phyloP scores from a whole-genome alignment of 495 filamentous ascomycete genomes.

The Xylaria longipes region DNA sequence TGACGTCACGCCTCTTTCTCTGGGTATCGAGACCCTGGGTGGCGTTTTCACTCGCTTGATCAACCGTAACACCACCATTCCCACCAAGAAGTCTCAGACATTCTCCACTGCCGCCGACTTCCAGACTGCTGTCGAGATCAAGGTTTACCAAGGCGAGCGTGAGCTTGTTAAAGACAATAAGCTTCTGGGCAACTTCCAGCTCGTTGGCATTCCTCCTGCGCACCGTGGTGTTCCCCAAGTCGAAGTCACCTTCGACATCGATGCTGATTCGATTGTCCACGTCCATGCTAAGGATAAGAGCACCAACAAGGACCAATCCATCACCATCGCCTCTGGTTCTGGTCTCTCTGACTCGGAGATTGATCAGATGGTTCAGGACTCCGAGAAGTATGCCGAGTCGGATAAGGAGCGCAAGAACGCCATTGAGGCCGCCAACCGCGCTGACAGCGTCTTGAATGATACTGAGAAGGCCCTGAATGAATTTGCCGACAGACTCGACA shows the following conservation, averaged over 20 bases:
- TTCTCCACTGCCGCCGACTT: slow-evolving; percentile 99
- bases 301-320: slow-evolving; percentile 99
- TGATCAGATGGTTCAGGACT: slow-evolving; percentile 94
- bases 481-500: slow-evolving; percentile 93
- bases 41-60: slow-evolving; percentile 99
- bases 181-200: slow-evolving; percentile 99
- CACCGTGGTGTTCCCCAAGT: slow-evolving; percentile 98
- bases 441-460: slow-evolving; percentile 94
- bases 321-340: slow-evolving; percentile 97
- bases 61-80: slow-evolving; percentile 99
- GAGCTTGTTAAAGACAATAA: slow-evolving; percentile 99
- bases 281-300: slow-evolving; percentile 99
- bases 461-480: slow-evolving; percentile 99
- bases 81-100: slow-evolving; percentile 98
- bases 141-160: slow-evolving; percentile 99
- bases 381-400: slow-evolving; percentile 91
- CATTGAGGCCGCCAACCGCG: slow-evolving; percentile 95
- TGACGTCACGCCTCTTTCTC: slow-evolving; percentile 96
- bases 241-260: slow-evolving; percentile 99
- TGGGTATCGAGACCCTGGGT: slow-evolving; percentile 99
- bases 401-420: slow-evolving; percentile 97
- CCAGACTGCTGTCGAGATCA: slow-evolving; percentile 99
- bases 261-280: slow-evolving; percentile 98
- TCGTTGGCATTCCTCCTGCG: slow-evolving; percentile 95
- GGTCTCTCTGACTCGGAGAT: slow-evolving; percentile 96